A percentile compares a stretch with the other conserved stretches of the same genome.
These are phyloP conservation scores for Torulaspora pretoriensis DNA, from an alignment of 1,139 yeast species.

Conservation along the genomic window DNA sequence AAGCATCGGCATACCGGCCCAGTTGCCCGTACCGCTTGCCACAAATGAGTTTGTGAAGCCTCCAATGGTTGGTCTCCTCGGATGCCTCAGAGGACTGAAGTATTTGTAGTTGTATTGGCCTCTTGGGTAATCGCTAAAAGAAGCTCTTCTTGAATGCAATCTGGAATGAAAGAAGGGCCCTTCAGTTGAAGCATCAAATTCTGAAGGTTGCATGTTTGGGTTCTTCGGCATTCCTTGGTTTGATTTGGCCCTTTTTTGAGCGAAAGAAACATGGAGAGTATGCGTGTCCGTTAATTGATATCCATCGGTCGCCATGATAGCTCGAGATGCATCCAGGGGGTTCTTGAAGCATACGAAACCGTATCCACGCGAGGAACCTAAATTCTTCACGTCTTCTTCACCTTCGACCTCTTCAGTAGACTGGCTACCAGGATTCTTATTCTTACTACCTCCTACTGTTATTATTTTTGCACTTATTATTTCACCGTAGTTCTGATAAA, in stretches of 20 bases:
- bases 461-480: conserved; percentile 47
- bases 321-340: conserved; percentile 46
- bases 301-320: conserved; percentile 44
- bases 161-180: neutral
- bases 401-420: conserved; percentile 6
- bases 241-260: conserved; percentile 29
- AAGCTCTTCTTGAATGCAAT: conserved; percentile 8
- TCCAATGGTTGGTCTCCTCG: conserved; percentile 4
- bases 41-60: conserved; percentile 2
- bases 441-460: conserved; percentile 40
- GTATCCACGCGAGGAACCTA: conserved; percentile 43
- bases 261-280: conserved; percentile 33
- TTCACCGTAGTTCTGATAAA: conserved; percentile 40
- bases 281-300: conserved; percentile 24
- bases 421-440: conserved; percentile 7
- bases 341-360: conserved; percentile 50
- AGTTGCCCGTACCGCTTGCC: neutral
- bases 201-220: neutral
- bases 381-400: conserved; percentile 10
- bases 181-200: neutral
- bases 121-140: conserved; percentile 5
- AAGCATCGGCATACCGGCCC: conserved; percentile 7
- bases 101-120: conserved; percentile 19
- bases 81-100: conserved; percentile 20
- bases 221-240: conserved; percentile 3